Percentiles rank a stretch among this genome's conserved stretches.
phyloP scores from a whole-genome alignment of 495 filamentous ascomycete genomes.

The Extremus antarcticus region DNA sequence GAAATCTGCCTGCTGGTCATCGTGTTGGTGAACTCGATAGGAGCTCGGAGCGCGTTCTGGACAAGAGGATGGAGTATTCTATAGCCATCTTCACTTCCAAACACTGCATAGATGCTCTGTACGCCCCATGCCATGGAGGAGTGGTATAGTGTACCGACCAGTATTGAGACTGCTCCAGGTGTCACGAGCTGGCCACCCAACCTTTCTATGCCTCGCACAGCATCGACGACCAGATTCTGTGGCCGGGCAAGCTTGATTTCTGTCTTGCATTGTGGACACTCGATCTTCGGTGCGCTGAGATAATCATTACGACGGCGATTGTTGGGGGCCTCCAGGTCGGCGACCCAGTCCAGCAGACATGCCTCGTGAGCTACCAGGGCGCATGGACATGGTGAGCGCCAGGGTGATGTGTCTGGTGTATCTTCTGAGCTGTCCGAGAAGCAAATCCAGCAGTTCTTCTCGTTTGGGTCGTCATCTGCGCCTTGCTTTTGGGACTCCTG shows the following conservation, averaged over 20 bases:
- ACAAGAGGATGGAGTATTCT: slow-evolving; percentile 35
- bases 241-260: slow-evolving; percentile 66
- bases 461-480: slow-evolving; percentile 25
- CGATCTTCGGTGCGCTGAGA: slow-evolving; percentile 42
- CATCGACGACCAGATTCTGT: slow-evolving; percentile 52
- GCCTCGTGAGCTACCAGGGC: slow-evolving; percentile 80
- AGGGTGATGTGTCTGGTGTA: slow-evolving; percentile 47
- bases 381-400: slow-evolving; percentile 82
- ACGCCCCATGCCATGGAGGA: slow-evolving; percentile 49
- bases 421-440: slow-evolving; percentile 76
- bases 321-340: slow-evolving; percentile 59
- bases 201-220: slow-evolving; percentile 43
- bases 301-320: slow-evolving; percentile 27
- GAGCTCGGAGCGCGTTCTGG: slow-evolving; percentile 3
- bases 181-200: slow-evolving; percentile 48
- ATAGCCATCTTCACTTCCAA: slow-evolving; percentile 48
- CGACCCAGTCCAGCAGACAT: slow-evolving; percentile 84
- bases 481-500: background rate
- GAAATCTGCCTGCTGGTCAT: background rate
- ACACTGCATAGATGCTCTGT: slow-evolving; percentile 50
- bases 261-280: slow-evolving; percentile 80
- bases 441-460: slow-evolving; percentile 84
- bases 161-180: slow-evolving; percentile 32
- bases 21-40: slow-evolving; percentile 4
- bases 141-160: slow-evolving; percentile 26